Percentiles rank a stretch among this genome's conserved stretches.
Conservation (phyloP, 2,329 filamentous ascomycete species). For the Endocalyx cinctus region DNA sequence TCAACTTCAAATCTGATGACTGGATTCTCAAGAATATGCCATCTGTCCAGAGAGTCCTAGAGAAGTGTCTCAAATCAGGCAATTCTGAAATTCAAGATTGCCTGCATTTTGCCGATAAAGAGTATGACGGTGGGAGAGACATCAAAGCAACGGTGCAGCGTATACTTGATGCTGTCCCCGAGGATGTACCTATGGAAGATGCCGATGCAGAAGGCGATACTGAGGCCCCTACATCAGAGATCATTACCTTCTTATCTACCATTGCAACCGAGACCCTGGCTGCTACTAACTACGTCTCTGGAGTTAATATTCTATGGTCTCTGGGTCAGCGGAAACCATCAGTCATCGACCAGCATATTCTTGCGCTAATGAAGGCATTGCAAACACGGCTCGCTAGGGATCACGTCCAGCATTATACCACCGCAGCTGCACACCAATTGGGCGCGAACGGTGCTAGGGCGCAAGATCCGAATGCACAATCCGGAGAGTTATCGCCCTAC, state of each 20-base stretch:
- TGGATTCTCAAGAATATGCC: constrained; percentile 81
- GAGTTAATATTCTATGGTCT: constrained; percentile 91
- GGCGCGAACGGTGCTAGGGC: constrained; percentile 32
- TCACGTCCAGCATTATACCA: constrained; percentile 74
- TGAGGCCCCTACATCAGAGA: constrained; percentile 79
- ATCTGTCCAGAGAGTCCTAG: constrained; percentile 78
- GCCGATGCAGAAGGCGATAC: constrained; percentile 80
- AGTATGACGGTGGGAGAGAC: constrained; percentile 63
- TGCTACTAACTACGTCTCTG: constrained; percentile 74
- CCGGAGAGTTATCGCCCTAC: constrained; percentile 61
- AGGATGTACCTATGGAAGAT: constrained; percentile 68
- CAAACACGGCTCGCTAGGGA: constrained; percentile 90
- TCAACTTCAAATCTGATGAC: constrained; percentile 82
- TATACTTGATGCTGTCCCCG: constrained; percentile 83
- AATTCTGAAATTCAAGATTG: constrained; percentile 92
- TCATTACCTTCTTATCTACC: constrained; percentile 78
- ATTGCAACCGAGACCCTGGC: constrained; percentile 85
- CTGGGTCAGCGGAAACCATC: constrained; percentile 78
- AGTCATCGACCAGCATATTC: constrained; percentile 85
- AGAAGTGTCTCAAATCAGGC: constrained; percentile 84
- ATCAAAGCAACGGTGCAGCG: constrained; percentile 73
- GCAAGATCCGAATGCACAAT: constrained; percentile 51
- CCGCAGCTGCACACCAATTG: constrained; percentile 49
- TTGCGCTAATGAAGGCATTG: constrained; percentile 85
- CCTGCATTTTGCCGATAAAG: constrained; percentile 69